These are phyloP conservation scores for Hypoxylon sp. DNA, from an alignment of 2,329 filamentous ascomycete species.

Conservation along the genomic window DNA sequence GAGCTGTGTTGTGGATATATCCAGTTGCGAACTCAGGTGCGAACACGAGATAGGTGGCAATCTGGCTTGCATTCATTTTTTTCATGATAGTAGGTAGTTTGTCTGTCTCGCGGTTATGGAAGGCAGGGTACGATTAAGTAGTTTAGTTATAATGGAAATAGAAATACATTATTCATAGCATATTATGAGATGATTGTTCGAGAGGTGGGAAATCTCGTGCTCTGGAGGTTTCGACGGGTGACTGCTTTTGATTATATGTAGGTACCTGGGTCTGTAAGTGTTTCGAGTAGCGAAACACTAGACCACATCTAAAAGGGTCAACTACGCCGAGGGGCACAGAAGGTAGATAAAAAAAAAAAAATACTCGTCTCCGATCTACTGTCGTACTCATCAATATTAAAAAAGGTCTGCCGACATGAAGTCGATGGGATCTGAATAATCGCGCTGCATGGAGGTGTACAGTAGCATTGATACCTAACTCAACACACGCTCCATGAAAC, in stretches of 20 bases:
- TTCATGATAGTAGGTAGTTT: slow-evolving; percentile 3
- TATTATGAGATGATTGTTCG: not conserved
- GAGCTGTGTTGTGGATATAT: slow-evolving; percentile 2
- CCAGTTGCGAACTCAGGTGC: slow-evolving; percentile 4
- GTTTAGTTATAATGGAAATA: slow-evolving; percentile 7
- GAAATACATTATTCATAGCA: slow-evolving; percentile 8
- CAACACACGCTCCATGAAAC: too few relatives aligned
- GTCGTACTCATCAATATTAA: too few relatives aligned
- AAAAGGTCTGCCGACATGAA: slow-evolving; percentile 13
- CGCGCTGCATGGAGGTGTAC: slow-evolving; percentile 25
- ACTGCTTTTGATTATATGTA: not conserved
- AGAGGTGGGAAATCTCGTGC: not conserved
- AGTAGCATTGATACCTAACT: not conserved
- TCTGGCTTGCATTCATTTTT: slow-evolving; percentile 14
- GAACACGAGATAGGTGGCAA: slow-evolving; percentile 5
- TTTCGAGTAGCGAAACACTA: too few relatives aligned
- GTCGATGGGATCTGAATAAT: slow-evolving; percentile 28
- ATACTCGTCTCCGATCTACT: too few relatives aligned
- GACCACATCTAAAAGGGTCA: too few relatives aligned
- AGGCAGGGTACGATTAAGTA: slow-evolving; percentile 3
- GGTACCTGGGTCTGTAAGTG: not conserved
- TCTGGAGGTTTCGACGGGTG: not conserved
- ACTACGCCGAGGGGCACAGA: too few relatives aligned
- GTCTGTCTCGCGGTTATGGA: not conserved
- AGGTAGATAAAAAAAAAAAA: too few relatives aligned